Base-by-base conservation (phyloP, 495 filamentous ascomycete genomes). In the Cercophora scortea region DNA sequence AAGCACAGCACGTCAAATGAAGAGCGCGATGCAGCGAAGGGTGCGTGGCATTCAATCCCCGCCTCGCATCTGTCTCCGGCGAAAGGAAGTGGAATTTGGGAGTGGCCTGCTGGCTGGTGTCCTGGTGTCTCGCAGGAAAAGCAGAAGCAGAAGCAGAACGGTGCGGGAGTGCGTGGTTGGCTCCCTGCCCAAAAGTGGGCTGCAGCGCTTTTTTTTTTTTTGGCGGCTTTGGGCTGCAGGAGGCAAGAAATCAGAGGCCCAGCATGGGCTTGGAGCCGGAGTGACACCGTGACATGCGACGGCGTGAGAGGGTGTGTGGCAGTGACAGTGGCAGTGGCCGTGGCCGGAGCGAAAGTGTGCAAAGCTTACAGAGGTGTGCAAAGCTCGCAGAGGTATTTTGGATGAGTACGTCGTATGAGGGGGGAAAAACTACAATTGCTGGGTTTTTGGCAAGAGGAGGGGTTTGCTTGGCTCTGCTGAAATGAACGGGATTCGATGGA, bases 111-210 rank as follows among this genome's bases (percentile, higher is more conserved):
- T 32, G 32, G 12, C 10, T 18, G 39, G 44, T 8, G 40, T 8
- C 12, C 9, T 35, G 49, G 43, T 44, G 32, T 50, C 9, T 35
- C 45, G 15, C 33, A 15, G 12, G 42, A 44, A 8, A 17, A 44
- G 42, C 9, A 40, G 38, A 40, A 15, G 38, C 38, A 11, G 38
- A 40, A 7, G 36, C 10, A 10, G 43, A 35, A 16, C 36, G 40
- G 50, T 53, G 61, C 59, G 55, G 47, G 55, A 50, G 39, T 33
- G 42, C 40, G 15, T 64, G 61, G 61, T 64, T 64, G 61, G 61
- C 49, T 56, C 52, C 9, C 34, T 33, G 10, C 15, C 47, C 6
- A 39, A 25, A 51, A 45, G 53, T 59, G 52, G 52, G 33, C 33
- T 51, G 17, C 46, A 40, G 41, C 19, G 45, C 12, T 42, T 18